These are phyloP conservation scores for Bremia lactucae DNA, from an alignment of 352 stramenopile species.

Conservation along the genomic window DNA sequence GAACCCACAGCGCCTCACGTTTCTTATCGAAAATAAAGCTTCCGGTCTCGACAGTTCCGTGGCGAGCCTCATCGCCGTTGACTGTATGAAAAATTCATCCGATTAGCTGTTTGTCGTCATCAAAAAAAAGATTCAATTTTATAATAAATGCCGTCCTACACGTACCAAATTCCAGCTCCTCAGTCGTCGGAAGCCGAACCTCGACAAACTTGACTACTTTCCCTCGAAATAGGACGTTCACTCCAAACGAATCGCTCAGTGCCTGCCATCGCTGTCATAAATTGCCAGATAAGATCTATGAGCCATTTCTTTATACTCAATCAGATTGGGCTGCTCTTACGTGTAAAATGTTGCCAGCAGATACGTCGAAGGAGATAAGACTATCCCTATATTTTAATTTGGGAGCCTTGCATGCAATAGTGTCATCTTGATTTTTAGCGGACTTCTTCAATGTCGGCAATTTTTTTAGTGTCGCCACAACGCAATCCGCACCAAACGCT, in stretches of 20 bases:
- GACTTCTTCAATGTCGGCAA: constrained; percentile 35
- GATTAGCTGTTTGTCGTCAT: background rate
- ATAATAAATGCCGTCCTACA: no score
- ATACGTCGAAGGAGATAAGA: constrained; percentile 37
- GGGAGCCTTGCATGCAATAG: constrained; percentile 41
- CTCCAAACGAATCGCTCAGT: constrained; percentile 59
- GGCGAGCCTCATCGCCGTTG: constrained; percentile 10
- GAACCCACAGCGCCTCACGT: constrained; percentile 57
- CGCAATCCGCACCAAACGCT: constrained; percentile 41
- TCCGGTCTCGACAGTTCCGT: constrained; percentile 12
- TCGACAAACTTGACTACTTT: constrained; percentile 65
- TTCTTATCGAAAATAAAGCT: constrained; percentile 74
- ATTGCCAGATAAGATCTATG: background rate
- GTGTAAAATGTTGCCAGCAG: constrained; percentile 42
- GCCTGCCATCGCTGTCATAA: constrained; percentile 55
- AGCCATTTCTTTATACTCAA: background rate
- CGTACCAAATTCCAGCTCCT: constrained; percentile 35
- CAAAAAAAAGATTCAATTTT: no score
- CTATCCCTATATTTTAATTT: constrained; percentile 61
- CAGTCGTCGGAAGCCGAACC: constrained; percentile 28
- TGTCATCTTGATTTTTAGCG: constrained; percentile 46
- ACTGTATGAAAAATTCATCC: constrained; percentile 6
- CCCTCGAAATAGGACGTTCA: constrained; percentile 51
- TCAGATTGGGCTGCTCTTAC: constrained; percentile 16
- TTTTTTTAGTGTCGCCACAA: constrained; percentile 54